Evolutionary conservation across 257 asterid genomes (phyloP), one percentile per base, ranked within the genome.

Genomic region (Solanum raphanifolium): DNA sequence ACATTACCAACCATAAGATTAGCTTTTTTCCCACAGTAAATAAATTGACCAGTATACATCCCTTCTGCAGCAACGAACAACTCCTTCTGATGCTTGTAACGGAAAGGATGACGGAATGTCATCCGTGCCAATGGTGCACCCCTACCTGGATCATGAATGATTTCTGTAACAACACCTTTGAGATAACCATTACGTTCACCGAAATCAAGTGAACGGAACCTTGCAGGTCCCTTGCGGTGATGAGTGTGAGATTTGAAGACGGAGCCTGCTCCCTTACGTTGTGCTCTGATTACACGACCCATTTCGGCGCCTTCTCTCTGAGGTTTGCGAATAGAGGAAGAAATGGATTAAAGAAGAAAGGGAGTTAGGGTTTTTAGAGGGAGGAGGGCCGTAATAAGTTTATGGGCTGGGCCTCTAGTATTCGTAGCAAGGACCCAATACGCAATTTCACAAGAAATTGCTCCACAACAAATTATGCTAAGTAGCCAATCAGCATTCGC

Each of bases 71-170:
- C 94, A 69, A 93, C 91, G 88, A 93, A 91, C 34, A 93, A 93
- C 90, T 93, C 94, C 91, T 93, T 93, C 92, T 93, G 95, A 89
- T 93, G 95, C 91, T 93, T 89, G 91, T 73, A 91, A 8, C 94
- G 91, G 92, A 93, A 93, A 11, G 95, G 95, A 87, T 93, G 95
- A 88, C 95, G 94, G 91, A 93, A 93, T 87, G 94, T 92, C 75
- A 93, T 89, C 23, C 93, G 90, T 0, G 95, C 94, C 2, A 93
- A 89, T 2, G 95, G 94, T 6, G 94, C 95, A 18, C 94, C 95
- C 13, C 95, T 90, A 41, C 94, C 94, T 4, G 95, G 95, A 86
- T 92, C 95, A 89, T 92, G 95, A 83, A 92, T 92, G 88, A 92
- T 88, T 88, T 92, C 93, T 32, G 93, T 88, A 85, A 92, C 89